Percentiles rank a stretch among this genome's conserved stretches.
These are phyloP conservation scores for Gossypium longicalyx DNA, from an alignment of 345 rosid genomes.

Conservation along the genomic window DNA sequence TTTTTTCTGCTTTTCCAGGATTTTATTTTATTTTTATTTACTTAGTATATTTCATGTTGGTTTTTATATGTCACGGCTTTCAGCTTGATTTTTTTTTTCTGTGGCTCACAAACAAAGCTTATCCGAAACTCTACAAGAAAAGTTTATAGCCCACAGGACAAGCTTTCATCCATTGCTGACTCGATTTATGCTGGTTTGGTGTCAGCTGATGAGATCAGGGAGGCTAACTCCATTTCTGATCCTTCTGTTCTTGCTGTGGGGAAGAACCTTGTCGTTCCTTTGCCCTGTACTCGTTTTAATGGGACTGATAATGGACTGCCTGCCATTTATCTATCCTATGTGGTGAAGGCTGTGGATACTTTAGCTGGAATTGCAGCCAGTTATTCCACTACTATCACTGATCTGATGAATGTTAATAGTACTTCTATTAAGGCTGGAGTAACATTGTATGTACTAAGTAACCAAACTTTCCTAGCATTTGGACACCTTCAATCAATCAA, in stretches of 20 bases:
- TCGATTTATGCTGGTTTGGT: conserved; percentile 77
- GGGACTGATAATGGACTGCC: conserved; percentile 77
- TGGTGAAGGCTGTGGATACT: conserved; percentile 61
- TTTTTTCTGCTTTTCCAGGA: conserved; percentile 10
- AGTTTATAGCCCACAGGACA: conserved; percentile 55
- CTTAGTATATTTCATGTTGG: neutral
- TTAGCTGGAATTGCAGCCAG: conserved; percentile 62
- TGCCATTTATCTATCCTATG: conserved; percentile 76
- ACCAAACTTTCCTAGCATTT: no score
- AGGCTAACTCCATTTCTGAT: conserved; percentile 66
- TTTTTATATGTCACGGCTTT: conserved; percentile 3
- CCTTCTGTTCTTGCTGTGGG: conserved; percentile 71
- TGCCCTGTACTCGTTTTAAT: conserved; percentile 89
- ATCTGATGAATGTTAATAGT: conserved; percentile 84
- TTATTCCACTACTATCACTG: conserved; percentile 63
- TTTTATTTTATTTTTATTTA: neutral
- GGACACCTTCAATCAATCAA: no score
- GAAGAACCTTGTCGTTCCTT: conserved; percentile 59
- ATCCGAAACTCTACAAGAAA: neutral
- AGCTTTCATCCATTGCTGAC: conserved; percentile 51
- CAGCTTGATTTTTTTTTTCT: neutral
- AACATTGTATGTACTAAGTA: conserved; percentile 3
- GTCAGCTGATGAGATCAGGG: conserved; percentile 80
- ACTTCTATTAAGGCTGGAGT: conserved; percentile 55
- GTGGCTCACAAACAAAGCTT: conserved; percentile 8